Conservation (phyloP, 2,329 filamentous ascomycete species). For the Thelonectria blattea region DNA sequence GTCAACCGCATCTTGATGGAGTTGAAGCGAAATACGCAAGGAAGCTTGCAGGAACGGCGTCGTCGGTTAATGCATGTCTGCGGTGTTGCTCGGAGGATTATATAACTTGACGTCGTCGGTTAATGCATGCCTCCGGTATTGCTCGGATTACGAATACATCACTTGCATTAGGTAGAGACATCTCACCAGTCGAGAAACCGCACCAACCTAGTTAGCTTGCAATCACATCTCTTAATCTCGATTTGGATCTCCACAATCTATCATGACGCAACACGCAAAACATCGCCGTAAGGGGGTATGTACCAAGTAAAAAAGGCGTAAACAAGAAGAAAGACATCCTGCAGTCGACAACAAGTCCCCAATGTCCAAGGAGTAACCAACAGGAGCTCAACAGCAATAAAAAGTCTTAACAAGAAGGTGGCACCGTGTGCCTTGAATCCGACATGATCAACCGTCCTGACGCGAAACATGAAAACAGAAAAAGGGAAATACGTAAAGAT, state of each 20-base stretch:
- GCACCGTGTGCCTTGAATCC: neutral
- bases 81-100: no score
- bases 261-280: constrained; percentile 24
- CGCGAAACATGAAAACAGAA: constrained; percentile 23
- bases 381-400: neutral
- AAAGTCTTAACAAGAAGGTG: neutral
- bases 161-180: no score
- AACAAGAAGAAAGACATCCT: constrained; percentile 7
- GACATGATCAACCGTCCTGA: constrained; percentile 14
- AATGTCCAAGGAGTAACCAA: neutral
- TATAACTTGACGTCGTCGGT: no score
- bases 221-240: constrained; percentile 13
- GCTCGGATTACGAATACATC: no score
- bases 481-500: constrained; percentile 6
- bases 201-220: neutral
- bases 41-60: no score
- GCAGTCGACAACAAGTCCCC: neutral
- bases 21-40: no score
- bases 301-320: constrained; percentile 5
- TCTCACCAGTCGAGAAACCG: neutral
- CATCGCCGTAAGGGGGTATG: constrained; percentile 23
- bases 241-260: constrained; percentile 30
- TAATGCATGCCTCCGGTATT: no score
- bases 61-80: no score
- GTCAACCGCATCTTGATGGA: no score